phyloP scores from a whole-genome alignment of 1,284 basidiomycete genomes.

The Tausonia pullulans region DNA sequence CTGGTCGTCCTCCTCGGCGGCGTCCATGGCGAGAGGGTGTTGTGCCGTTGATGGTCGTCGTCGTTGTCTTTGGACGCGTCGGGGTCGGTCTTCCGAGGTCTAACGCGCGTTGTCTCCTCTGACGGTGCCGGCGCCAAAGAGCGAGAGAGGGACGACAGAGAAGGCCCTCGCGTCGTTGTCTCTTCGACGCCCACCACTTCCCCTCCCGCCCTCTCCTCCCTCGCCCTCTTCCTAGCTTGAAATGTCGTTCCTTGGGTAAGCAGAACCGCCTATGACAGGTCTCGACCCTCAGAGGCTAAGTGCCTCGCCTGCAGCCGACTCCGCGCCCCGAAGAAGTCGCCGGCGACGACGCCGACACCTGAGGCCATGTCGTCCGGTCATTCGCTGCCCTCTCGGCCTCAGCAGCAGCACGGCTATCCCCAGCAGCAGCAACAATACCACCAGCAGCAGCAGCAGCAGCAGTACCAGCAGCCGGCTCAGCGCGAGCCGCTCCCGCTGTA shows the following conservation, averaged over 20 bases:
- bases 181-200: conserved; percentile 1
- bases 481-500: conserved; percentile 49
- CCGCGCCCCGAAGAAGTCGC: conserved; percentile 27
- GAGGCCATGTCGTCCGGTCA: neutral
- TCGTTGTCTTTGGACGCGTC: conserved; percentile 25
- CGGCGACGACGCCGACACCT: conserved; percentile 12
- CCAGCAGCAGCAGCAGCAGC: conserved; percentile 1
- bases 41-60: neutral
- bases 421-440: conserved; percentile 15
- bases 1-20: conserved; percentile 5
- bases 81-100: conserved; percentile 34
- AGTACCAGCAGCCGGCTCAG: neutral
- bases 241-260: too few species aligned
- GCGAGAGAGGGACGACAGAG: too few species aligned
- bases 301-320: conserved; percentile 11
- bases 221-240: neutral
- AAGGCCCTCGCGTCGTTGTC: too few species aligned
- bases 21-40: neutral
- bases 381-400: conserved; percentile 17
- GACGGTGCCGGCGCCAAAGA: too few species aligned
- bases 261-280: too few species aligned
- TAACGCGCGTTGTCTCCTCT: conserved; percentile 9
- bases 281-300: too few species aligned
- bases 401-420: neutral
- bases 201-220: neutral